Base-by-base conservation (phyloP, 306 rosid genomes). In the Macrotyloma uniflorum region DNA sequence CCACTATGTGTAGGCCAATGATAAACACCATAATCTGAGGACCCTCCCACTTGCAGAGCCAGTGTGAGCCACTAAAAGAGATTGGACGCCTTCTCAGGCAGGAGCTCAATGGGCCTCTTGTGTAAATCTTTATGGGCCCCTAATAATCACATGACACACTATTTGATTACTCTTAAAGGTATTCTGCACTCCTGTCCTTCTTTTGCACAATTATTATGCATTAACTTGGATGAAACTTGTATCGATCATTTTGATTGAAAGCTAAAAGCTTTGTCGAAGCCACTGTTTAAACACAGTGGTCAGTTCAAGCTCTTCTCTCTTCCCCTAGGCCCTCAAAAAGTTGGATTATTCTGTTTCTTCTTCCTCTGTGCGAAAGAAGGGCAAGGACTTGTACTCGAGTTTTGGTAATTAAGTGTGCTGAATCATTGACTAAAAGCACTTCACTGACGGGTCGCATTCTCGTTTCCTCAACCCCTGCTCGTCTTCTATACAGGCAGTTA, bases 41-140 rank as follows among this genome's bases (percentile, higher is more conserved):
- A 85, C 91, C 89, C 88, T 81, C 84, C 90, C 82, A 87, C 90
- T 90, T 88, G 86, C 75, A 83, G 86, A 80, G 72, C 74, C 72
- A 65, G 73, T 74, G 83, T 74, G 81, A 87, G 83, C 89, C 93
- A 89, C 84, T 76, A 73, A 30, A 77, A 64, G 76, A 80, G 83
- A 88, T 76, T 84, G 80, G 88, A 88, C 78, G n/a, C 86, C 90
- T 86, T 79, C 87, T 40, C 53, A 59, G 32, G 62, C 80, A 83
- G 33, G 26, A 67, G 81, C 83, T 82, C 86, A 84, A 85, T 80
- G 81, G 85, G 77, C 80, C 74, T 81, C 83, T 83, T 55, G 76
- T 84, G 79, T 63, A 75, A 65, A 86, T 83, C 87, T 84, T 77
- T 62, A 77, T 89, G 91, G 92, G 88, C 43, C 89, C 90, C 90